Evolutionary conservation across 2,329 filamentous ascomycete genomes (phyloP), one percentile per base, ranked within the genome.

Genomic region (Stromatinia cepivora): DNA sequence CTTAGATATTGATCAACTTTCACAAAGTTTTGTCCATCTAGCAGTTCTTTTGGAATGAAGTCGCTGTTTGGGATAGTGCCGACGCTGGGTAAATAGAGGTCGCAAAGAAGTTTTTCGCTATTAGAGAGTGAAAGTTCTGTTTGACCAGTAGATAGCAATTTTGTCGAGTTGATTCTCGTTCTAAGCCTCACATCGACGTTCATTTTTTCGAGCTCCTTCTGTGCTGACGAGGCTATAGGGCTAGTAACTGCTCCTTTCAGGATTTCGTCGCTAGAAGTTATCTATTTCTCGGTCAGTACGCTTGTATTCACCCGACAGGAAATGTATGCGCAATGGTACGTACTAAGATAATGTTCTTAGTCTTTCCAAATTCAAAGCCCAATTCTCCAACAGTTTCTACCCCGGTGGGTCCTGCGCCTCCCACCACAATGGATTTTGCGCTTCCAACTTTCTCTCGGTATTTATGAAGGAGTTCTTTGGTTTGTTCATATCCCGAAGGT

Each of bases 1-100:
- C 80, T 80, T 76, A 84, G 81, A 73, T 78, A 82, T 45, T 85
- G 84, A 74, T 88, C 85, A 1, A 86, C 82, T 20, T 81, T 77
- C 66, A 84, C 82, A 70, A 82, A 83, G 66, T 81, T 81, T 62
- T 76, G 78, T 28, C 81, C 80, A 28, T 80, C 82, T 8, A 87
- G 79, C 70, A 84, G 78, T 54, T 76, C 75, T 6, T 74, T 76
- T 1, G 84, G 82, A 6, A 89, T 73, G 76, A 82, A 88, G 53
- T 83, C 82, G 7, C 84, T 83, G 77, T 88, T 89, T 57, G 86
- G 84, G 28, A 80, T 75, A 53, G 87, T 77, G 45, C 87, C 87
- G 74, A 84, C 82, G 5, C 86, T 86, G 8, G 86, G 82, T 34
- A 89, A 79, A 76, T 86, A 87, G n/a, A 86, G 70, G 73, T 89